Evolutionary conservation across 441 rosid genomes (phyloP).

Genomic region (Populus hybrid): DNA sequence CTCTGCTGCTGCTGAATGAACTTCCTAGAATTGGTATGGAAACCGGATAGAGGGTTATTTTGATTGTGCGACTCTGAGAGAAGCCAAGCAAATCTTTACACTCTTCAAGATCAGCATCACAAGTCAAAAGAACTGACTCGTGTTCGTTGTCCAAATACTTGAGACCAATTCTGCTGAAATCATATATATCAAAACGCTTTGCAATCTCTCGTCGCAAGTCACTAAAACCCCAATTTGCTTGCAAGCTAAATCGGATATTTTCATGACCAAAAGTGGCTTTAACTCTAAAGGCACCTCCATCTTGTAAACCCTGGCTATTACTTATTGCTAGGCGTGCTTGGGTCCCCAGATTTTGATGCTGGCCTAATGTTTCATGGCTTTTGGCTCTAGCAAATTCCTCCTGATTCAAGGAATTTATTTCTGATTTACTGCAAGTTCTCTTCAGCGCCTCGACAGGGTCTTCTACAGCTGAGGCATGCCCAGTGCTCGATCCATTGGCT

Average conservation of each 20-base stretch:
- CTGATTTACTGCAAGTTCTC: conserved; percentile 41
- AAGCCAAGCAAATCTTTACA: conserved; percentile 65
- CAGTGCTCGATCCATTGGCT: conserved; percentile 17
- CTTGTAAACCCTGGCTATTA: background rate
- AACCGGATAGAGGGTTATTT: conserved; percentile 49
- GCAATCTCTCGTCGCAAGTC: conserved; percentile 36
- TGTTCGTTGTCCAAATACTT: conserved; percentile 75
- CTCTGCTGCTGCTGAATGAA: conserved; percentile 34
- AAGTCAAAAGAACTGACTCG: conserved; percentile 82
- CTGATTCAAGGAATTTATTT: conserved; percentile 39
- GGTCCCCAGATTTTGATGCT: conserved; percentile 32
- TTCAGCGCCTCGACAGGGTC: conserved; percentile 35
- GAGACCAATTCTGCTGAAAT: conserved; percentile 48
- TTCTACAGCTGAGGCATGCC: conserved; percentile 30
- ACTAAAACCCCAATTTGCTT: conserved; percentile 29
- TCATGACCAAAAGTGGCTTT: conserved; percentile 36
- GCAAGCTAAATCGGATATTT: conserved; percentile 35
- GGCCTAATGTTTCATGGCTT: conserved; percentile 29
- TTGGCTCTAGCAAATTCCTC: conserved; percentile 17
- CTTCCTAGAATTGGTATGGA: conserved; percentile 28
- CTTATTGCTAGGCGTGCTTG: conserved; percentile 33
- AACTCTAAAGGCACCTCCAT: conserved; percentile 12
- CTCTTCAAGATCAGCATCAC: conserved; percentile 90
- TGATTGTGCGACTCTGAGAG: no score
- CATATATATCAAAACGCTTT: conserved; percentile 52